These are phyloP conservation scores for Mycena rosella DNA, from an alignment of 768 basidiomycete genomes.

Conservation along the genomic window DNA sequence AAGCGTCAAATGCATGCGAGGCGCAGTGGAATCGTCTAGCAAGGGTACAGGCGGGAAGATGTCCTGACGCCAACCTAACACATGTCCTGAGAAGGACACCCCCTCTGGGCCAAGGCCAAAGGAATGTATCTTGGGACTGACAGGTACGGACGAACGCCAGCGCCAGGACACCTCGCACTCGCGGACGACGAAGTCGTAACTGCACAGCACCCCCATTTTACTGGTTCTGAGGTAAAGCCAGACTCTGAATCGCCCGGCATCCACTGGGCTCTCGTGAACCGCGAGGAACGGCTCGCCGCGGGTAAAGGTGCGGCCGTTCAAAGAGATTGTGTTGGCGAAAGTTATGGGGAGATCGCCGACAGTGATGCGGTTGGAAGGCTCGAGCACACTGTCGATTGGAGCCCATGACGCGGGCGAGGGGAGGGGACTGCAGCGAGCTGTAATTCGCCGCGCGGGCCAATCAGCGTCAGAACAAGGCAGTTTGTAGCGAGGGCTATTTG, in stretches of 20 bases:
- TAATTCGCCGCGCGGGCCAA: not conserved
- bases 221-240: not conserved
- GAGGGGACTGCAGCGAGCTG: not conserved
- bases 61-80: not conserved
- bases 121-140: not conserved
- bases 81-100: not conserved
- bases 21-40: no score
- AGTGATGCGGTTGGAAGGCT: not conserved
- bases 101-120: not conserved
- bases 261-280: conserved; percentile 3
- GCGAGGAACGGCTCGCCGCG: not conserved
- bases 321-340: not conserved
- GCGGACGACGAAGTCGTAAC: not conserved
- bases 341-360: not conserved
- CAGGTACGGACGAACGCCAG: not conserved
- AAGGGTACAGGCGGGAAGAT: not conserved
- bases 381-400: not conserved
- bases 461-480: not conserved
- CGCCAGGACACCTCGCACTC: not conserved
- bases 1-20: not conserved
- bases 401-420: not conserved
- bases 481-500: conserved; percentile 6
- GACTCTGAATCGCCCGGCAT: not conserved
- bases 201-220: not conserved
- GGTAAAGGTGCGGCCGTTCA: not conserved